phyloP scores from a whole-genome alignment of 352 stramenopile genomes.

The Phytopythium ostracodes region DNA sequence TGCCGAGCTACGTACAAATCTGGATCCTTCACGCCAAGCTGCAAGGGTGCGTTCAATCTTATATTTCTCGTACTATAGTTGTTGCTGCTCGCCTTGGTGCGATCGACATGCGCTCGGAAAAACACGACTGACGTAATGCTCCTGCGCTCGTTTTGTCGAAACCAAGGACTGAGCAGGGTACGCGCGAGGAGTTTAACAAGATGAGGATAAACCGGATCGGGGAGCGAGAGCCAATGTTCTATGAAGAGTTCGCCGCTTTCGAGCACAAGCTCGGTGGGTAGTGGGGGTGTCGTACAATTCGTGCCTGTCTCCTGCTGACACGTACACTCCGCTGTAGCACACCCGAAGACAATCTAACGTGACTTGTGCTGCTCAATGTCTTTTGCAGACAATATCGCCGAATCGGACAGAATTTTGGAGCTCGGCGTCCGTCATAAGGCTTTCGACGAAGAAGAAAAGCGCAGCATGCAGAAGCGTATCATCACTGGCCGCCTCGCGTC shows the following conservation, averaged over 20 bases:
- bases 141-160: neutral
- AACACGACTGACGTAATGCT: neutral
- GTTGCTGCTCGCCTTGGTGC: too few relatives aligned
- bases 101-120: too few relatives aligned
- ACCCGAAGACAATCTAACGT: neutral
- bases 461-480: slow-evolving; percentile 35
- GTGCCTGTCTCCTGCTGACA: neutral
- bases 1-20: slow-evolving; percentile 50
- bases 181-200: slow-evolving; percentile 46
- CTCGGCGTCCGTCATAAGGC: slow-evolving; percentile 42
- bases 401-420: slow-evolving; percentile 50
- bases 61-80: too few relatives aligned
- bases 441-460: slow-evolving; percentile 28
- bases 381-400: slow-evolving; percentile 34
- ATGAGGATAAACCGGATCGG: slow-evolving; percentile 58
- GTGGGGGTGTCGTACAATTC: neutral
- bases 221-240: slow-evolving; percentile 37
- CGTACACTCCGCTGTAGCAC: neutral
- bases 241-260: slow-evolving; percentile 66
- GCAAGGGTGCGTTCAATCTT: slow-evolving; percentile 35
- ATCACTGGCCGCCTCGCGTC: slow-evolving; percentile 19
- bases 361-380: neutral
- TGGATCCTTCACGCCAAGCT: slow-evolving; percentile 54
- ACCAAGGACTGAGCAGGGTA: slow-evolving; percentile 36
- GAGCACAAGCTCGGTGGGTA: slow-evolving; percentile 37